Conservation (phyloP, 768 basidiomycete genomes). For the Tephrocybe sp. region DNA sequence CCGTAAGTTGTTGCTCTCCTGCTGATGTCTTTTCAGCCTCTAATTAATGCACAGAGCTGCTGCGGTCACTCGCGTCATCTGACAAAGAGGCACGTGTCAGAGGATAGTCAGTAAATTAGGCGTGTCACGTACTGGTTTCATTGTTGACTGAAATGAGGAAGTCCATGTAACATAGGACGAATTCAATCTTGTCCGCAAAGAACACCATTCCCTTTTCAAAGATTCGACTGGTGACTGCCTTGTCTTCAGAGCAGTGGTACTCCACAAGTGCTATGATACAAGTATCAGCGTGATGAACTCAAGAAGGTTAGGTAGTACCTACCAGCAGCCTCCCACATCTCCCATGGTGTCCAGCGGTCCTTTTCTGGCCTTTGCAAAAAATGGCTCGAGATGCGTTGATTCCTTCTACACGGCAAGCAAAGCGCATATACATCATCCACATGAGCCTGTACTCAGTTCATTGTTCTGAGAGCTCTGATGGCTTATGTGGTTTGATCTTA, state of each 20-base stretch:
- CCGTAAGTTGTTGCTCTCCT: too few species aligned
- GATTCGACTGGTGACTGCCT: too few species aligned
- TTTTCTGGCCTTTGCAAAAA: constrained; percentile 84
- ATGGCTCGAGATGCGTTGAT: constrained; percentile 74
- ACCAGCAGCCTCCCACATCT: constrained; percentile 94
- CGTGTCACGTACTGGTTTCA: background rate
- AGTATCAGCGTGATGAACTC: background rate
- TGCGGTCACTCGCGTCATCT: too few species aligned
- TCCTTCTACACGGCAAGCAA: constrained; percentile 84
- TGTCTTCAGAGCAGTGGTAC: too few species aligned
- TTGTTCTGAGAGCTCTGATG: constrained; percentile 57
- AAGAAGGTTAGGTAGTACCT: constrained; percentile 18
- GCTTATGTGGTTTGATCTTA: constrained; percentile 46
- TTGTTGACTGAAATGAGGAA: constrained; percentile 26
- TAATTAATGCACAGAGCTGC: too few species aligned
- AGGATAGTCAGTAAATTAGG: background rate
- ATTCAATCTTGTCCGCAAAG: constrained; percentile 41
- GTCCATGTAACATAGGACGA: constrained; percentile 26
- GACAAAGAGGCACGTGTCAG: constrained; percentile 1
- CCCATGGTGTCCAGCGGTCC: constrained; percentile 79
- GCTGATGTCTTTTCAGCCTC: too few species aligned
- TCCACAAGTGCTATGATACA: constrained; percentile 63
- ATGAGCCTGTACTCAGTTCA: constrained; percentile 75
- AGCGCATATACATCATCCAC: constrained; percentile 92
- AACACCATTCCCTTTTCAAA: too few species aligned